Conservation (phyloP, 345 rosid genomes). For the Lepidium africanum region DNA sequence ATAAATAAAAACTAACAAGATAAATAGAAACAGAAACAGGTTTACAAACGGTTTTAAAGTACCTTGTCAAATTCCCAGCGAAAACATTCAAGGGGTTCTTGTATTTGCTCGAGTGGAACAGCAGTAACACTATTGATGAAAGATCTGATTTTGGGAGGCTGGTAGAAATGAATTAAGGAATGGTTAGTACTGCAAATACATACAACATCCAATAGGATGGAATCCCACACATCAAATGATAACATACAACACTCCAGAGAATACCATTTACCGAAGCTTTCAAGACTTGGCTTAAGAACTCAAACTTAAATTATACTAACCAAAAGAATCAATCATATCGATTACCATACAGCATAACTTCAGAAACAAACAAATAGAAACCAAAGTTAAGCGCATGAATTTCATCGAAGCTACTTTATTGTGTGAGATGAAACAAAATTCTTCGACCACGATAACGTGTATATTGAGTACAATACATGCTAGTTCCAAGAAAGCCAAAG, state of each 20-base stretch:
- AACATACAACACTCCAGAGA: background rate
- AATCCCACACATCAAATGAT: background rate
- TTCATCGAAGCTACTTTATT: background rate
- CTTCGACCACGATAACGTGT: background rate
- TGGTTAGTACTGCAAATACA: background rate
- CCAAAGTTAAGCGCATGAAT: background rate
- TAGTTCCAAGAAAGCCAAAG: background rate
- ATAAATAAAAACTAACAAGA: conserved; percentile 10
- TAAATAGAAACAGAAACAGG: background rate
- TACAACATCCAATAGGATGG: background rate
- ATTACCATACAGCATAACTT: background rate
- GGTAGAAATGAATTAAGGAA: conserved; percentile 16
- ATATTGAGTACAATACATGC: background rate
- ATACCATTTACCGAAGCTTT: background rate
- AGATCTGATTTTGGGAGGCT: conserved; percentile 90
- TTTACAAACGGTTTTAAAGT: conserved; percentile 2
- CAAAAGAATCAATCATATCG: background rate
- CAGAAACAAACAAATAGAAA: background rate
- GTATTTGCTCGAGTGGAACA: conserved; percentile 65
- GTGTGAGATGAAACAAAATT: background rate
- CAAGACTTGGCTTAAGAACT: background rate
- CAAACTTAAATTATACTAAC: background rate
- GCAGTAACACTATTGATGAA: conserved; percentile 64
- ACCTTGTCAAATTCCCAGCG: conserved; percentile 96
- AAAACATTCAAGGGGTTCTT: conserved; percentile 71